Conservation (phyloP, 2,329 filamentous ascomycete species). For the Colletotrichum acutatum region DNA sequence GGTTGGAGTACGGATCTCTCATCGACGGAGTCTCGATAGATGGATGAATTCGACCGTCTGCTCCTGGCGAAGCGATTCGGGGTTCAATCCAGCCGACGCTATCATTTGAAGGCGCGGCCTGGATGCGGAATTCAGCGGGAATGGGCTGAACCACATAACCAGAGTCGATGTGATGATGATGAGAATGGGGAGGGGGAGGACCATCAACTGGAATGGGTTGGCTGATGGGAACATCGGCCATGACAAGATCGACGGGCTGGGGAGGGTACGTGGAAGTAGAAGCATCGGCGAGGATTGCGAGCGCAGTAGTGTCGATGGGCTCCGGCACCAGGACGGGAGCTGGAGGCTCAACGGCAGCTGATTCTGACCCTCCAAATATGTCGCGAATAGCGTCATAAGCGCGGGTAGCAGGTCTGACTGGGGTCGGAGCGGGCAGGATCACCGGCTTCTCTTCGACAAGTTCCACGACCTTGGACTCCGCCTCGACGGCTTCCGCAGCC, state of each 20-base stretch:
- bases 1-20: slow-evolving; percentile 11
- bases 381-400: slow-evolving; percentile 50
- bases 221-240: slow-evolving; percentile 11
- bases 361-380: slow-evolving; percentile 47
- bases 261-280: not conserved
- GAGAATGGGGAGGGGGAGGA: not conserved
- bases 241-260: slow-evolving; percentile 17
- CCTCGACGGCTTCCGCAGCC: slow-evolving; percentile 24
- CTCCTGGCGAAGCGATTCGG: slow-evolving; percentile 23
- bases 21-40: slow-evolving; percentile 19
- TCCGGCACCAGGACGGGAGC: slow-evolving; percentile 13
- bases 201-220: slow-evolving; percentile 10
- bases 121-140: slow-evolving; percentile 11
- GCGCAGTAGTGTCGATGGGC: slow-evolving; percentile 17
- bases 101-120: slow-evolving; percentile 11
- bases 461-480: slow-evolving; percentile 7
- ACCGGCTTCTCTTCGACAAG: slow-evolving; percentile 24
- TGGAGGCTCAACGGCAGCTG: slow-evolving; percentile 35
- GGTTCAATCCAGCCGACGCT: slow-evolving; percentile 21
- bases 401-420: slow-evolving; percentile 30
- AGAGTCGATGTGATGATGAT: slow-evolving; percentile 21
- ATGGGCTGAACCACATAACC: slow-evolving; percentile 18
- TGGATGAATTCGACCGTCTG: slow-evolving; percentile 13
- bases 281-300: slow-evolving; percentile 29
- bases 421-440: slow-evolving; percentile 23